Evolutionary conservation across 176 grass and related monocot genomes (phyloP).

Genomic region (Raddia guianensis): DNA sequence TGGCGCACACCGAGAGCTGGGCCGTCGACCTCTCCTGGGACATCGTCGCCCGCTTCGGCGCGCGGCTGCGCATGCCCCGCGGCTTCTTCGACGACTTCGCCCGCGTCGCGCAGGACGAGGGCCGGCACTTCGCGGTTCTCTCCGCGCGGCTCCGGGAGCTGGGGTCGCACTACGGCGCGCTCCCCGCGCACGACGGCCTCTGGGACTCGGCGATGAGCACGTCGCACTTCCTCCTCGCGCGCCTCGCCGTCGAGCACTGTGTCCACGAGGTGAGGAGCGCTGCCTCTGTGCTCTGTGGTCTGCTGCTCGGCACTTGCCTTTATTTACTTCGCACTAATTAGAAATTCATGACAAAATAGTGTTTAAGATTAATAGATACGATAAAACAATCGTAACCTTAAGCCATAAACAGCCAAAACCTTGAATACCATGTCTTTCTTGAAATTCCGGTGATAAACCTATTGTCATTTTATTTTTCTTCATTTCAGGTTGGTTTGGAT

Average conservation of each 20-base stretch:
- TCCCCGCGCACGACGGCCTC: slow-evolving; percentile 84
- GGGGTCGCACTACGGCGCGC: slow-evolving; percentile 74
- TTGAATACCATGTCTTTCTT: not conserved
- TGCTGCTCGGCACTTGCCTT: not conserved
- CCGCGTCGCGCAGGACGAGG: slow-evolving; percentile 75
- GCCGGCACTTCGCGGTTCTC: slow-evolving; percentile 67
- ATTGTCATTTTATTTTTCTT: not conserved
- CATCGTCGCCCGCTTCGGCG: slow-evolving; percentile 83
- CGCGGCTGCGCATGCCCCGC: slow-evolving; percentile 57
- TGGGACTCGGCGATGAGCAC: slow-evolving; percentile 88
- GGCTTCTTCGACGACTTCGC: slow-evolving; percentile 89
- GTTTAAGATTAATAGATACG: not conserved
- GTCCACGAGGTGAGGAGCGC: slow-evolving; percentile 69
- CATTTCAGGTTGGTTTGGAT: not conserved
- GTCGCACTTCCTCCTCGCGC: slow-evolving; percentile 66
- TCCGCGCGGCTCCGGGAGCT: slow-evolving; percentile 64
- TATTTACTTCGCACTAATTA: not conserved
- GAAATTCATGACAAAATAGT: not conserved
- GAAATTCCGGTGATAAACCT: not conserved
- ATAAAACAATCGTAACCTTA: not conserved
- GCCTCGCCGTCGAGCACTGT: slow-evolving; percentile 85
- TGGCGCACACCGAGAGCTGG: slow-evolving; percentile 96
- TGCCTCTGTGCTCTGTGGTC: not conserved
- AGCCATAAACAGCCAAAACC: not conserved
- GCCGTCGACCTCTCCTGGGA: slow-evolving; percentile 95